Evolutionary conservation across 805 yeast species (phyloP).

Genomic region (Candida sphagnicola): DNA sequence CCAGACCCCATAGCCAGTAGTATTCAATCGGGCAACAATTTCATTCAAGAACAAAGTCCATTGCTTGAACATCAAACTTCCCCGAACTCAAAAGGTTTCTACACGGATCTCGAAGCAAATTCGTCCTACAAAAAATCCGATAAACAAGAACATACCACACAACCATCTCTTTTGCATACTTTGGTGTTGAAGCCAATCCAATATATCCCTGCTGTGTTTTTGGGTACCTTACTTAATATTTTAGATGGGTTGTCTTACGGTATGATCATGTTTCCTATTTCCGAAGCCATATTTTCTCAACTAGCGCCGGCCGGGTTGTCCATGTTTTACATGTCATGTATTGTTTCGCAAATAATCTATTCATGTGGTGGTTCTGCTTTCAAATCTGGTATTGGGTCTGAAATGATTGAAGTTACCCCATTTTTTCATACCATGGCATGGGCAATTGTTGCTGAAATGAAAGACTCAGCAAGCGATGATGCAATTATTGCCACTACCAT

Average conservation of each 20-base stretch:
- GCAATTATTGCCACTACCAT: constrained; percentile 81
- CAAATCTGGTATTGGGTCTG: constrained; percentile 90
- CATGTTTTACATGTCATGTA: constrained; percentile 89
- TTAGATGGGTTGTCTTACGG: constrained; percentile 95
- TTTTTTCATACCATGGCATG: constrained; percentile 95
- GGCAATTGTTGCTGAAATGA: constrained; percentile 53
- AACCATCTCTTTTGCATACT: constrained; percentile 13
- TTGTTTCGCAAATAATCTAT: constrained; percentile 83
- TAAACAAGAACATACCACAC: constrained; percentile 4
- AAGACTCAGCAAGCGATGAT: constrained; percentile 33
- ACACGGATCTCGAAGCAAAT: constrained; percentile 2
- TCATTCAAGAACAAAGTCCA: not conserved
- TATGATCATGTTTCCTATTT: constrained; percentile 93
- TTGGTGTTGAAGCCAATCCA: constrained; percentile 34
- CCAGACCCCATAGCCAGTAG: not conserved
- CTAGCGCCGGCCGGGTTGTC: constrained; percentile 89
- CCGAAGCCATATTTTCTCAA: constrained; percentile 69
- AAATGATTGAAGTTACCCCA: constrained; percentile 99
- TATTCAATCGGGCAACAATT: too few species aligned
- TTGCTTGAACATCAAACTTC: not conserved
- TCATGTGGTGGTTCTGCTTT: constrained; percentile 91
- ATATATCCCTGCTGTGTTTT: constrained; percentile 73
- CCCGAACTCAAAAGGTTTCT: not conserved
- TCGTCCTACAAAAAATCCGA: constrained; percentile 1
- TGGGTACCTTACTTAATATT: constrained; percentile 82